Conservation (phyloP, 352 stramenopile species). For the Halophytophthora batemanensis region DNA sequence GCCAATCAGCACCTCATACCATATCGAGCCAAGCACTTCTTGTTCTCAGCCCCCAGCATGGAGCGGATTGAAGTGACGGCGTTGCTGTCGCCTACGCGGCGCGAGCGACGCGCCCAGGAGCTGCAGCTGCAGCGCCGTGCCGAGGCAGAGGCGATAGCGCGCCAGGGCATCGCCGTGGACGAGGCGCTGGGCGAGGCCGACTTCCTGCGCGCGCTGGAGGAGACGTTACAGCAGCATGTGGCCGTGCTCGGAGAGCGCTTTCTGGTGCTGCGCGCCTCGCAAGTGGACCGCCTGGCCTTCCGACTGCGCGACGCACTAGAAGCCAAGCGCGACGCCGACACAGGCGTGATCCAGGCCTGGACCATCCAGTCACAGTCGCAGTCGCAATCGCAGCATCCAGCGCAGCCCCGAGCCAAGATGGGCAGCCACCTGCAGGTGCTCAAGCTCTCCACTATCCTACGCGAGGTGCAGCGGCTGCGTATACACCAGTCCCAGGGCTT, state of each 20-base stretch:
- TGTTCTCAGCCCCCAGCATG: slow-evolving; percentile 17
- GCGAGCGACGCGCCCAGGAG: slow-evolving; percentile 8
- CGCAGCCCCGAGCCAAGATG: slow-evolving; percentile 59
- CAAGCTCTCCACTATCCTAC: slow-evolving; percentile 83
- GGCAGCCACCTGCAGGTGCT: slow-evolving; percentile 81
- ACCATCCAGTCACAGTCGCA: slow-evolving; percentile 74
- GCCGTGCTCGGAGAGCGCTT: slow-evolving; percentile 43
- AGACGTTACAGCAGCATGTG: slow-evolving; percentile 62
- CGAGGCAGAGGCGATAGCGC: not conserved
- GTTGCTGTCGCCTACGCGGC: slow-evolving; percentile 24
- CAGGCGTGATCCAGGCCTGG: slow-evolving; percentile 61
- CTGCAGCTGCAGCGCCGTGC: slow-evolving; percentile 5
- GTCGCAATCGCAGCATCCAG: slow-evolving; percentile 47
- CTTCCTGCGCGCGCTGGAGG: slow-evolving; percentile 67
- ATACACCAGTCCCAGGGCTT: slow-evolving; percentile 49
- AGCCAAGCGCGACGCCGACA: slow-evolving; percentile 65
- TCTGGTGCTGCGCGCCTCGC: slow-evolving; percentile 60
- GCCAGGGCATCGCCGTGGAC: slow-evolving; percentile 48
- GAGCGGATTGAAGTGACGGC: slow-evolving; percentile 61
- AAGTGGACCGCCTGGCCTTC: slow-evolving; percentile 65
- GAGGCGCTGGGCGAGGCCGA: slow-evolving; percentile 44
- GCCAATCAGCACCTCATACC: no score
- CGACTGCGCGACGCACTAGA: slow-evolving; percentile 73
- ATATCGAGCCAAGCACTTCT: no score
- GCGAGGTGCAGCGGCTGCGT: slow-evolving; percentile 62